Evolutionary conservation across 148 eudicot genomes (phyloP).

Genomic region (Rhododendron ferrugineum): DNA sequence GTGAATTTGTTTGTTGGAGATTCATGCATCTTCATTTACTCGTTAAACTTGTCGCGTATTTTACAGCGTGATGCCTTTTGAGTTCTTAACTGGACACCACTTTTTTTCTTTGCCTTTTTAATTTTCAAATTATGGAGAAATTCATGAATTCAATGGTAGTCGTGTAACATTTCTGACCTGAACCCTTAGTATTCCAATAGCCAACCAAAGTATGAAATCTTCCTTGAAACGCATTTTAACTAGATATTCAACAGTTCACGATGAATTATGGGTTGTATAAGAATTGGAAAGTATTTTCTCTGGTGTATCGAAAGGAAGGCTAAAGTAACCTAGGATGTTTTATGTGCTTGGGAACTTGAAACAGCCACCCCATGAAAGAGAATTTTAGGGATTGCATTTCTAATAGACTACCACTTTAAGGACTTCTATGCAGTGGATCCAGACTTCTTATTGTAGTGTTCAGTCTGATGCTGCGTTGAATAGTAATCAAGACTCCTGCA

Average conservation of each 20-base stretch:
- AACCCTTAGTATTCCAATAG: neutral
- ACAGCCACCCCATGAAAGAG: neutral
- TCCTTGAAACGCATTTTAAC: neutral
- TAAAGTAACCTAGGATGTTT: neutral
- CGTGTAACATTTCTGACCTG: neutral
- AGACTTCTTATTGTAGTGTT: neutral
- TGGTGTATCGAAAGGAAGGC: neutral
- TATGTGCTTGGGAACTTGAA: neutral
- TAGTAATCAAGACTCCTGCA: neutral
- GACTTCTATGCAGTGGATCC: neutral
- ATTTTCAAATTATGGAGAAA: neutral
- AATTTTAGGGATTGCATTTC: neutral
- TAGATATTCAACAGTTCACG: neutral
- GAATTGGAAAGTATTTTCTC: neutral
- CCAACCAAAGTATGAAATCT: neutral
- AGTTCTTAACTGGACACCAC: neutral
- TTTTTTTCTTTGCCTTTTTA: neutral
- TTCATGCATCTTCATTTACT: neutral
- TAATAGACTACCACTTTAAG: neutral
- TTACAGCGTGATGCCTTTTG: neutral
- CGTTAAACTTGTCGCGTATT: neutral
- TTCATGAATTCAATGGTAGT: neutral
- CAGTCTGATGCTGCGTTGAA: neutral
- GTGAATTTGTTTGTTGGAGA: neutral
- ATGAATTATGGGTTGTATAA: neutral